Conservation (phyloP, 495 filamentous ascomycete species). For the Xylaria sp. region DNA sequence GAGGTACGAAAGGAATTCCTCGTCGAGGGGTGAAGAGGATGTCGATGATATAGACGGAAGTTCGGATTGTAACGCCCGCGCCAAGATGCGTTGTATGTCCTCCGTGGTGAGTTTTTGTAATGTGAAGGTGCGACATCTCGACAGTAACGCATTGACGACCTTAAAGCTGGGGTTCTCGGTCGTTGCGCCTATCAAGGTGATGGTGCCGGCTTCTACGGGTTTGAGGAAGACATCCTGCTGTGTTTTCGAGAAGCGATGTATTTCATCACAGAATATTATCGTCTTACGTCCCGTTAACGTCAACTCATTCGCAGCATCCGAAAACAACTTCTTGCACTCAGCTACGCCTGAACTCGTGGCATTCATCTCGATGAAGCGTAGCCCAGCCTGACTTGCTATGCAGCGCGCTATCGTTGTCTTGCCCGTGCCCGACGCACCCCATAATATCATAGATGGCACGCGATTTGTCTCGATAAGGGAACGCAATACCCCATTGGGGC, state of each 20-base stretch:
- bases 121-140: constrained; percentile 89
- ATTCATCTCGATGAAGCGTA: constrained; percentile 94
- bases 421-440: constrained; percentile 90
- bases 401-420: constrained; percentile 98
- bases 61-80: constrained; percentile 73
- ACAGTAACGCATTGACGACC: constrained; percentile 85
- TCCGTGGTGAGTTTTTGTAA: constrained; percentile 73
- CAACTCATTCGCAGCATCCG: constrained; percentile 83
- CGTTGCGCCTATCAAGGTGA: constrained; percentile 93
- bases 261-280: constrained; percentile 97
- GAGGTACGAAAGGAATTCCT: constrained; percentile 79
- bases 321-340: constrained; percentile 93
- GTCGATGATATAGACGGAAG: constrained; percentile 36
- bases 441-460: constrained; percentile 93
- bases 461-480: constrained; percentile 87
- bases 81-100: constrained; percentile 74
- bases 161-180: constrained; percentile 98
- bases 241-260: constrained; percentile 89
- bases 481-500: constrained; percentile 80
- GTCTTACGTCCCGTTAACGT: constrained; percentile 85
- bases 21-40: constrained; percentile 69
- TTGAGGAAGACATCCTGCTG: constrained; percentile 97
- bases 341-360: constrained; percentile 90
- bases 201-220: constrained; percentile 87
- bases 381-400: constrained; percentile 79